Evolutionary conservation across 1,284 basidiomycete species (phyloP).

Genomic region (Ceratobasidium sp.): DNA sequence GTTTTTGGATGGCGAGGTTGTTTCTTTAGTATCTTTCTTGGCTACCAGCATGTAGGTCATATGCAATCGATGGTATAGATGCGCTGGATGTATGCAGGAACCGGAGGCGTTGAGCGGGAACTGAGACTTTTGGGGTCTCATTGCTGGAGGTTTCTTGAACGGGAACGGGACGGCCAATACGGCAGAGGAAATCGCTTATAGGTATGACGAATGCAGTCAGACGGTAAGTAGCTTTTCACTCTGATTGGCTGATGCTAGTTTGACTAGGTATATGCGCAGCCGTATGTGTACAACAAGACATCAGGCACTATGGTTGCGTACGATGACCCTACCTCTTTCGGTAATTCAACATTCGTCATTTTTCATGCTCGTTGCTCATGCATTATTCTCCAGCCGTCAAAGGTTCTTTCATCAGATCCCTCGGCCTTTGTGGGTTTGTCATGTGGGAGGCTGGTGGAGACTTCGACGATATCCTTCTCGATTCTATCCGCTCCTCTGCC

Average conservation of each 20-base stretch:
- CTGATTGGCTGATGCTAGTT: conserved; percentile 5
- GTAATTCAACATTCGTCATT: no score
- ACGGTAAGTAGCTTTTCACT: conserved; percentile 64
- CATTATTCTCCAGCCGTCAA: conserved; percentile 60
- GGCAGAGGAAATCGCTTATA: conserved; percentile 64
- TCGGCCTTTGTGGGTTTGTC: conserved; percentile 70
- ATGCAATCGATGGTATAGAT: no score
- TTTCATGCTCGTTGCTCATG: no score
- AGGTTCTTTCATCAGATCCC: conserved; percentile 68
- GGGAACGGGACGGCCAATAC: conserved; percentile 63
- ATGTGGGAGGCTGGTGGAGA: conserved; percentile 77
- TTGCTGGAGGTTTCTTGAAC: conserved; percentile 67
- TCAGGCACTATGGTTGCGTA: conserved; percentile 71
- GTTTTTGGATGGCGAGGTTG: no score
- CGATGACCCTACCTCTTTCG: conserved; percentile 70
- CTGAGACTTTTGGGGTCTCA: conserved; percentile 72
- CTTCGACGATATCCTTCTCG: conserved; percentile 67
- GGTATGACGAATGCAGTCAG: conserved; percentile 74
- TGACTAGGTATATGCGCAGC: conserved; percentile 58
- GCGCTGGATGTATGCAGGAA: conserved; percentile 68
- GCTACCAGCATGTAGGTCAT: no score
- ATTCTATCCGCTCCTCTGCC: conserved; percentile 63
- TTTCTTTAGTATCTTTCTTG: no score
- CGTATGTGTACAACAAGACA: conserved; percentile 71
- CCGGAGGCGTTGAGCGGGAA: conserved; percentile 61